Percentiles rank a stretch among this genome's conserved stretches.
These are phyloP conservation scores for Skeletonema potamos DNA, from an alignment of 108 stramenopile species.

Conservation along the genomic window DNA sequence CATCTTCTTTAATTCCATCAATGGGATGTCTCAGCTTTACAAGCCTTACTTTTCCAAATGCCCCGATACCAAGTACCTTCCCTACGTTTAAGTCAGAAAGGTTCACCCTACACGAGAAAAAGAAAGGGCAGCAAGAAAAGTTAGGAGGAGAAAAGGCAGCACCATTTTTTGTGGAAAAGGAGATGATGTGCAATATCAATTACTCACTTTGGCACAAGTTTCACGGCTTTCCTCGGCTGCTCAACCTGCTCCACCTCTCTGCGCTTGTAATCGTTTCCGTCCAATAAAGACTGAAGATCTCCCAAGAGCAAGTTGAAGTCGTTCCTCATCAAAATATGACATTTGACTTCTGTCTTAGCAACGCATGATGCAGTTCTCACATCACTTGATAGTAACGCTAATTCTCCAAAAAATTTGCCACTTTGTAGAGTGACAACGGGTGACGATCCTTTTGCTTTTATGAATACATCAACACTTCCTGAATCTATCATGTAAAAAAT, in stretches of 20 bases:
- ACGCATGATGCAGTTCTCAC: slow-evolving; percentile 48
- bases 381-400: slow-evolving; percentile 42
- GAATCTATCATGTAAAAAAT: slow-evolving; percentile 57
- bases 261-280: slow-evolving; percentile 1
- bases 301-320: slow-evolving; percentile 67
- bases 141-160: neutral
- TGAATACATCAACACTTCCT: slow-evolving; percentile 45
- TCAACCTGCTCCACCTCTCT: slow-evolving; percentile 8
- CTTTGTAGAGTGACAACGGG: slow-evolving; percentile 36
- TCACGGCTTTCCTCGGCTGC: slow-evolving; percentile 1
- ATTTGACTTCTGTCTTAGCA: slow-evolving; percentile 40
- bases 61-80: slow-evolving; percentile 45
- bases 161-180: no score
- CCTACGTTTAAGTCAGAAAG: slow-evolving; percentile 33
- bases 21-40: slow-evolving; percentile 43
- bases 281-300: slow-evolving; percentile 58
- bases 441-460: slow-evolving; percentile 16
- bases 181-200: neutral
- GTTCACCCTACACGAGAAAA: slow-evolving; percentile 16
- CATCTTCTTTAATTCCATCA: slow-evolving; percentile 29
- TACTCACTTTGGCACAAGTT: slow-evolving; percentile 5
- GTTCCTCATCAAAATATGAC: slow-evolving; percentile 53
- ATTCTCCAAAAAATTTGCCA: slow-evolving; percentile 52
- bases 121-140: neutral
- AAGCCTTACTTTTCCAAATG: slow-evolving; percentile 47